Evolutionary conservation across 495 filamentous ascomycete species (phyloP).

Genomic region (Tetracladium setigerum): DNA sequence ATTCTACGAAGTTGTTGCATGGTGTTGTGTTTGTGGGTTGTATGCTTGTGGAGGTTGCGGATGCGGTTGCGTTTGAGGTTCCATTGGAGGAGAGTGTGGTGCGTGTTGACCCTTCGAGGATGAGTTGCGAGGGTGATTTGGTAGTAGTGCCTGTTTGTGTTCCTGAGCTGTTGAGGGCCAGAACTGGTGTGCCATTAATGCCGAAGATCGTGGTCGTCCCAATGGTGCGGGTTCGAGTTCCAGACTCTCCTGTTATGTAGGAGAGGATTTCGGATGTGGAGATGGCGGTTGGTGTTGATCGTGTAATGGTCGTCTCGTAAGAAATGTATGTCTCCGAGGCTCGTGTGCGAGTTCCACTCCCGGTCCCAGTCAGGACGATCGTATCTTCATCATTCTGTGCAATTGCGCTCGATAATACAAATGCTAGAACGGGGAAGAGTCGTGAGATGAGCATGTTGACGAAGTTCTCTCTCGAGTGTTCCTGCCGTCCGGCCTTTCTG

Average conservation of each 20-base stretch:
- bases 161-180: constrained; percentile 26
- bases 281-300: constrained; percentile 9
- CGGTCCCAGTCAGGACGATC: no score
- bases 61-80: constrained; percentile 26
- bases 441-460: constrained; percentile 14
- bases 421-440: constrained; percentile 2
- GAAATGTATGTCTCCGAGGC: constrained; percentile 29
- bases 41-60: constrained; percentile 33
- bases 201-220: constrained; percentile 20
- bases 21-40: constrained; percentile 58
- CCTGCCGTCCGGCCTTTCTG: no score
- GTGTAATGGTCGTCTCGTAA: constrained; percentile 30
- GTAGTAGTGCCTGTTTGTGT: constrained; percentile 7
- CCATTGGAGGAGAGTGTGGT: constrained; percentile 21
- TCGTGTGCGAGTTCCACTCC: no score
- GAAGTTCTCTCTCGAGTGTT: neutral
- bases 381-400: no score
- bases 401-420: no score
- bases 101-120: constrained; percentile 30
- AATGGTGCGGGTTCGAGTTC: constrained; percentile 13
- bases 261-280: constrained; percentile 13
- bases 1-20: constrained; percentile 81
- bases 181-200: neutral
- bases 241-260: constrained; percentile 15
- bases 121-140: constrained; percentile 7